Conservation (phyloP, 768 basidiomycete genomes). For the Hericium erinaceus region DNA sequence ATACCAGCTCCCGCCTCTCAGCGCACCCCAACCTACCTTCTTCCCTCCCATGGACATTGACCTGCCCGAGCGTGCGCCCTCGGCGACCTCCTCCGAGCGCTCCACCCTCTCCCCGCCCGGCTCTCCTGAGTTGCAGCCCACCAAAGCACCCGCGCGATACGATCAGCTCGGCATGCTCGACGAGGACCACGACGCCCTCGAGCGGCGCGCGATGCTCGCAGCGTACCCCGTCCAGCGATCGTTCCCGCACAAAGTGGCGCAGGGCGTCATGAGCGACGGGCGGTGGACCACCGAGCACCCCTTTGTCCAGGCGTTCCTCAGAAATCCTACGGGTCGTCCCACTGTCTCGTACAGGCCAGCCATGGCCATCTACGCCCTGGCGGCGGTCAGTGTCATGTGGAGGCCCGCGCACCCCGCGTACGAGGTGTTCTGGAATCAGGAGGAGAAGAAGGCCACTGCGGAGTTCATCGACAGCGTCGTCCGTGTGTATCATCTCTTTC, state of each 20-base stretch:
- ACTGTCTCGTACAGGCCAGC: slow-evolving; percentile 1
- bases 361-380: slow-evolving; percentile 12
- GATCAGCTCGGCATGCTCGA: slow-evolving; percentile 12
- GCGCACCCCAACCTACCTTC: too few relatives aligned
- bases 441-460: slow-evolving; percentile 8
- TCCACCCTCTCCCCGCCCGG: background rate
- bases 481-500: slow-evolving; percentile 4
- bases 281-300: slow-evolving; percentile 12
- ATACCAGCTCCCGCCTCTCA: background rate
- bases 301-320: slow-evolving; percentile 7
- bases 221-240: slow-evolving; percentile 1
- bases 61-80: slow-evolving; percentile 2
- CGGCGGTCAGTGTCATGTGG: slow-evolving; percentile 10
- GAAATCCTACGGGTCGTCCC: slow-evolving; percentile 7
- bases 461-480: slow-evolving; percentile 9
- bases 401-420: slow-evolving; percentile 12
- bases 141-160: slow-evolving; percentile 2
- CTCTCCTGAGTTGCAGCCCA: background rate
- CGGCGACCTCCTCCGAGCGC: slow-evolving; percentile 6
- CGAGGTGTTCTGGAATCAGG: slow-evolving; percentile 11
- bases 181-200: background rate
- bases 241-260: slow-evolving; percentile 3
- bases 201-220: background rate
- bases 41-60: background rate
- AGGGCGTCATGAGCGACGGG: slow-evolving; percentile 14